A percentile compares a stretch with the other conserved stretches of the same genome.
Evolutionary conservation across 345 rosid species (phyloP).

Genomic region (Citrus reticulata): DNA sequence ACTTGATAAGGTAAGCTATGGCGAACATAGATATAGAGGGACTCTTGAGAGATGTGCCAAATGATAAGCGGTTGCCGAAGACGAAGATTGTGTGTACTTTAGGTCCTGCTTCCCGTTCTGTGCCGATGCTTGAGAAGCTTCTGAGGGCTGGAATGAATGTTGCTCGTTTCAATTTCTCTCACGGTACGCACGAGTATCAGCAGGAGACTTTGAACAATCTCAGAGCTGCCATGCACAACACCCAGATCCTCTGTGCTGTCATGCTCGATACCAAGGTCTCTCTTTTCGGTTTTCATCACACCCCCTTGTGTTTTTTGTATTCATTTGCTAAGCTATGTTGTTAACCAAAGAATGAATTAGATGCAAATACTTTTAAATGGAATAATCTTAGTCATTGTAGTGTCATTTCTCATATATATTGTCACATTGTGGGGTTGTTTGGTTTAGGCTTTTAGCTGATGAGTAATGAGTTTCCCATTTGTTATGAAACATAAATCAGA

Average conservation of each 20-base stretch:
- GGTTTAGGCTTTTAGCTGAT: not conserved
- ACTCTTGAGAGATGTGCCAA: conserved; percentile 52
- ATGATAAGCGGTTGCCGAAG: conserved; percentile 67
- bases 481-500: not conserved
- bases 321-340: not conserved
- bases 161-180: conserved; percentile 97
- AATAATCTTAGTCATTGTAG: not conserved
- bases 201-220: conserved; percentile 83
- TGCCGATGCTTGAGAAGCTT: conserved; percentile 85
- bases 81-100: conserved; percentile 92
- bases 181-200: conserved; percentile 93
- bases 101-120: conserved; percentile 90
- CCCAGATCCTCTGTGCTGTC: conserved; percentile 66
- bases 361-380: too few relatives aligned
- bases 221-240: conserved; percentile 59
- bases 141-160: conserved; percentile 94
- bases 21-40: conserved; percentile 89
- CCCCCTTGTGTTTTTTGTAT: not conserved
- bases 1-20: conserved; percentile 29
- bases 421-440: not conserved
- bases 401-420: not conserved
- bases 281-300: not conserved
- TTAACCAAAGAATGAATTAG: not conserved
- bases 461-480: not conserved
- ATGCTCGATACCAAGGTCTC: conserved; percentile 80